Percentiles rank a stretch among this genome's conserved stretches.
Conservation (phyloP, 2,329 filamentous ascomycete species). For the Rhinocladiella mackenziei region DNA sequence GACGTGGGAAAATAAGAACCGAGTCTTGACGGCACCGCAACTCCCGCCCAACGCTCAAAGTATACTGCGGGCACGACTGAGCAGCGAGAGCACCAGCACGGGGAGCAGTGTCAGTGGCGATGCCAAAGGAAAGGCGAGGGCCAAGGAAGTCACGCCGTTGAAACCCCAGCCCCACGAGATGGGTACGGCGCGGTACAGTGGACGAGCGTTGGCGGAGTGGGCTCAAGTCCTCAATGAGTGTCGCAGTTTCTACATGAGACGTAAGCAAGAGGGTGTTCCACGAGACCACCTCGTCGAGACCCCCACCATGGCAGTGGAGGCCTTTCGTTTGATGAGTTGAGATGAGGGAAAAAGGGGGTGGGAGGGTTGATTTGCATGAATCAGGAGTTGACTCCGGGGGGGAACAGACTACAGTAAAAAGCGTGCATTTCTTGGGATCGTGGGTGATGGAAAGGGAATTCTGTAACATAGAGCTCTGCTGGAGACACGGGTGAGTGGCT, state of each 20-base stretch:
- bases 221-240: constrained; percentile 58
- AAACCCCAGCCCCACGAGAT: constrained; percentile 33
- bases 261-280: constrained; percentile 60
- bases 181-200: constrained; percentile 55
- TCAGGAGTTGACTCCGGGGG: not conserved
- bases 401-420: not conserved
- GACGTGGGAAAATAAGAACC: constrained; percentile 48
- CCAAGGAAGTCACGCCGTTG: constrained; percentile 21
- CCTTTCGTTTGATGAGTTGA: constrained; percentile 45
- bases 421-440: not conserved
- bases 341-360: not conserved
- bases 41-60: constrained; percentile 55
- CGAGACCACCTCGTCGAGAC: constrained; percentile 56
- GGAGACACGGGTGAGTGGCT: too few species aligned
- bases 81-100: constrained; percentile 14
- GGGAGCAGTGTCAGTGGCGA: constrained; percentile 9
- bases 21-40: constrained; percentile 52
- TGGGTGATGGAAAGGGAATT: not conserved
- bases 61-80: constrained; percentile 38
- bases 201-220: constrained; percentile 63
- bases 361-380: too few species aligned
- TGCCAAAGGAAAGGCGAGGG: constrained; percentile 13
- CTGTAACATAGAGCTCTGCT: not conserved
- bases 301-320: constrained; percentile 59
- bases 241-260: constrained; percentile 60